These are phyloP conservation scores for Amaranthus tricolor DNA, from an alignment of 179 eudicot genomes.

Conservation along the genomic window DNA sequence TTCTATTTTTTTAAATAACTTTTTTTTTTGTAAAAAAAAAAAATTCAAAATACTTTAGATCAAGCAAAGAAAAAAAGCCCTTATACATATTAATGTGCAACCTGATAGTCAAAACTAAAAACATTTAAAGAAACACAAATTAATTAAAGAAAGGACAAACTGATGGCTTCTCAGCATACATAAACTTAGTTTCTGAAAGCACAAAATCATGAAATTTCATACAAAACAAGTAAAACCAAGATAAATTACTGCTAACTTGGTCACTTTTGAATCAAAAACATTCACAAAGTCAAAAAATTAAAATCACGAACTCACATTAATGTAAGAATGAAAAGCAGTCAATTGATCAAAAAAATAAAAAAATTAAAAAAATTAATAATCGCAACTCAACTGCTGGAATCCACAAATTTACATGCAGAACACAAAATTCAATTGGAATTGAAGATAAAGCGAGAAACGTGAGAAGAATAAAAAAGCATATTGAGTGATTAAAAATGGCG, in stretches of 20 bases:
- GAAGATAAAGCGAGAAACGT: not conserved
- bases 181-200: not conserved
- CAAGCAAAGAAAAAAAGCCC: not conserved
- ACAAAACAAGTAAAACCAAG: slow-evolving; percentile 8
- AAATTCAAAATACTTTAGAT: not conserved
- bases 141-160: not conserved
- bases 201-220: not conserved
- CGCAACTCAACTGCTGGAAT: not conserved
- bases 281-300: not conserved
- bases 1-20: no score
- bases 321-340: not conserved
- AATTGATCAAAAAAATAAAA: not conserved
- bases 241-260: not conserved
- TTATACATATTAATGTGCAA: no score
- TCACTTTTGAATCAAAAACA: not conserved
- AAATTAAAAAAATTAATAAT: not conserved
- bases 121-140: no score
- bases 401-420: slow-evolving; percentile 9
- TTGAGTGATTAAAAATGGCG: not conserved
- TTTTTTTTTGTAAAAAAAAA: no score
- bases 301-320: not conserved
- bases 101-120: no score
- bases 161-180: not conserved
- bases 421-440: not conserved
- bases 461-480: not conserved